Percentiles rank a stretch among this genome's conserved stretches.
phyloP scores from a whole-genome alignment of 2,329 filamentous ascomycete species.

The Arthrobotrys iridis region DNA sequence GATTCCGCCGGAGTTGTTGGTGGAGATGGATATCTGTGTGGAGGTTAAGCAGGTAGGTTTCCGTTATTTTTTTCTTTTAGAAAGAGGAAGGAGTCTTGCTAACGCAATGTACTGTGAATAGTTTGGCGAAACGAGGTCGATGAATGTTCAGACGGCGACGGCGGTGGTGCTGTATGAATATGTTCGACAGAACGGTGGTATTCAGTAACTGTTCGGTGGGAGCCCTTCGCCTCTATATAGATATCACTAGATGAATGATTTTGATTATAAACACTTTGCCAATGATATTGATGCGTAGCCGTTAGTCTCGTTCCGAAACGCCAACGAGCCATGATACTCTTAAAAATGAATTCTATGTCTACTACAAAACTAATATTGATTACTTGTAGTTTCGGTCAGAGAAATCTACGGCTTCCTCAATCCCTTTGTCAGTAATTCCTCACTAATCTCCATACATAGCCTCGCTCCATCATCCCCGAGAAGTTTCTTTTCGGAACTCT shows the following conservation, averaged over 20 bases:
- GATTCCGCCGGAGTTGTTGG: conserved; percentile 64
- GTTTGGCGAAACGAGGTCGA: conserved; percentile 65
- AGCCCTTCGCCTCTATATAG: background rate
- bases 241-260: background rate
- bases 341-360: too few relatives aligned
- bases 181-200: conserved; percentile 61
- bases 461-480: conserved; percentile 67
- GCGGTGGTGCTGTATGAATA: conserved; percentile 67
- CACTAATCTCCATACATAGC: conserved; percentile 67
- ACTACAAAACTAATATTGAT: too few relatives aligned
- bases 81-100: background rate
- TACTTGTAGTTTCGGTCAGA: too few relatives aligned
- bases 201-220: conserved; percentile 13
- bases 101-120: conserved; percentile 6
- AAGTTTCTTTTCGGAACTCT: conserved; percentile 57
- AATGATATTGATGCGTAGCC: background rate
- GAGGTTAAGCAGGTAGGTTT: conserved; percentile 65
- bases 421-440: conserved; percentile 63
- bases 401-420: conserved; percentile 29
- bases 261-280: background rate
- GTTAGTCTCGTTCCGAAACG: too few relatives aligned
- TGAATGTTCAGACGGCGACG: conserved; percentile 69
- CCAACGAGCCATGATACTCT: too few relatives aligned
- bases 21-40: conserved; percentile 66
- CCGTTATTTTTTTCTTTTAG: background rate